Base-by-base conservation (phyloP, 805 yeast genomes). In the Nadsonia fulvescens region DNA sequence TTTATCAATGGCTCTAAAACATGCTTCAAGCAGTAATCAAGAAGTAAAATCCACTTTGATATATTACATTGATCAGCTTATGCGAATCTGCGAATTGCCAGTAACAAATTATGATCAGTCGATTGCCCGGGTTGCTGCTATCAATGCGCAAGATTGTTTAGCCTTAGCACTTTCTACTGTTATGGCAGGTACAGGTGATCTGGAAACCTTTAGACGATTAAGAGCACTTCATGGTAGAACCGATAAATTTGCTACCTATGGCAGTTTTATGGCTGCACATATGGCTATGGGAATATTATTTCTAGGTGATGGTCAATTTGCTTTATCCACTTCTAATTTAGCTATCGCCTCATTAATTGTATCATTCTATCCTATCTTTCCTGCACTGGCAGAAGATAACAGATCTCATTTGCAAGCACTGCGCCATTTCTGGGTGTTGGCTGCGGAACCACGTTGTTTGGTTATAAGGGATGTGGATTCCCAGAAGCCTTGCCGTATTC, bases 161-260 rank as follows among this genome's bases (percentile, higher is more conserved):
- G 61, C 72, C 1, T 46, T 86, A 4, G 63, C 89, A 6, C 46
- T 65, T 5, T 64, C 94, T 0, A 56, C 79, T 14, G 61, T 82
- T 0, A 76, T 81, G 77, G 83, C 93, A 2, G 93, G 94, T 1
- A 67, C 82, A 9, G 96, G 98, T 1, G 94, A 89, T 44, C 49
- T 83, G 28, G 76, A 69, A 22, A 65, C 71, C 0, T 63, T 89
- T 36, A 60, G 83, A 38, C 58, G 94, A 27, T 53, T 79, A 22
- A 58, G 93, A 32, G 61, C 63, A 14, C 50, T 79, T 16, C 82
- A 77, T 43, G 77, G 74, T 12, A 56, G 58, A 40, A 20, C 49
- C 17, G 32, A 34, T 9, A 16, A 46, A 27, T 31, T 29, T 8
- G 43, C 56, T 23, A 56, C 58, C 6, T 81, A 65, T 45, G 89